Percentiles rank a stretch among this genome's conserved stretches.
Conservation (phyloP, 2,329 filamentous ascomycete species). For the Trichophyton equinum region DNA sequence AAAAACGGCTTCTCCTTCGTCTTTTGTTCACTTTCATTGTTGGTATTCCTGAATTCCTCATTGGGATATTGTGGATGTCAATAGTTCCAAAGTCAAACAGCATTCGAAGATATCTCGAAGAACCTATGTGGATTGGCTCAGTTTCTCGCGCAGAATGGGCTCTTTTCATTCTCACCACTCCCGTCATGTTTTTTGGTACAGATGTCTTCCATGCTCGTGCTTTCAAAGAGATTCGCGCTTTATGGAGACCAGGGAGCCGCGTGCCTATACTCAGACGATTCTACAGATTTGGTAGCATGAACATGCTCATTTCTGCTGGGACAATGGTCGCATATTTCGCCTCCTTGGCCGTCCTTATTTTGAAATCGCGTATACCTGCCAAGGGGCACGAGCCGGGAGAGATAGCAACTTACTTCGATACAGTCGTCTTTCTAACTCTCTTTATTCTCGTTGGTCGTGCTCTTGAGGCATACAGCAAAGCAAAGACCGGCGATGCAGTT, state of each 20-base stretch:
- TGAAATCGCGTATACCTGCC: constrained; percentile 31
- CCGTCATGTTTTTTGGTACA: constrained; percentile 75
- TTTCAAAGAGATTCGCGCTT: constrained; percentile 60
- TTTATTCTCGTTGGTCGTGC: constrained; percentile 58
- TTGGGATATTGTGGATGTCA: constrained; percentile 86
- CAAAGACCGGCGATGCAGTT: constrained; percentile 77
- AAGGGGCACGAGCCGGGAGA: constrained; percentile 35
- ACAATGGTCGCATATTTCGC: constrained; percentile 80
- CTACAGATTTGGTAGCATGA: constrained; percentile 94
- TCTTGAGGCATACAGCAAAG: constrained; percentile 76
- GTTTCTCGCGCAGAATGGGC: constrained; percentile 67
- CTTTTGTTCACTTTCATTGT: constrained; percentile 55
- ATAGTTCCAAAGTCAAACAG: constrained; percentile 51
- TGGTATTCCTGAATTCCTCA: constrained; percentile 70
- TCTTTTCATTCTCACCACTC: constrained; percentile 68
- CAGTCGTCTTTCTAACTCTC: constrained; percentile 80
- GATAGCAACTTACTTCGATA: constrained; percentile 69
- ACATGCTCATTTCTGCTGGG: constrained; percentile 78
- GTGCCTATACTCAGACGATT: constrained; percentile 64
- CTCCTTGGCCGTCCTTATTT: constrained; percentile 65
- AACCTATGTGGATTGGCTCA: constrained; percentile 54
- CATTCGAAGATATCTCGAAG: constrained; percentile 54
- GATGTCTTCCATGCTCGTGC: constrained; percentile 73
- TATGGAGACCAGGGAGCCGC: constrained; percentile 66
- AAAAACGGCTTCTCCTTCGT: constrained; percentile 55